phyloP scores from a whole-genome alignment of 257 asterid genomes.

The Solanum bulbocastanum region DNA sequence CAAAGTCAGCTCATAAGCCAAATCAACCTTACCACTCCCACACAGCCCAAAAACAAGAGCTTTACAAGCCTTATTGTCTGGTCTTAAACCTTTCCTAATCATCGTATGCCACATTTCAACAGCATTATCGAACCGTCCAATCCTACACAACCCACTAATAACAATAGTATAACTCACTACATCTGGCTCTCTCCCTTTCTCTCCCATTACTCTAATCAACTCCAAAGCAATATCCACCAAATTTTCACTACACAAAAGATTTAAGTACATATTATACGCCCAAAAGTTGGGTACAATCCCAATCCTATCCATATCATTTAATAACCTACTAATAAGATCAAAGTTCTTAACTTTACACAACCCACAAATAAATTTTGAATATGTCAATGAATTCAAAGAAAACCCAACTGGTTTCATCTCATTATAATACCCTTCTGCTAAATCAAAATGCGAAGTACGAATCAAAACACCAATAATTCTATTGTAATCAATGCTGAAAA shows the following conservation, averaged over 20 bases:
- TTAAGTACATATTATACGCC: constrained; percentile 79
- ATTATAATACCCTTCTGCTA: constrained; percentile 60
- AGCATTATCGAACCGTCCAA: constrained; percentile 49
- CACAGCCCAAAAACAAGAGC: constrained; percentile 81
- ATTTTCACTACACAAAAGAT: constrained; percentile 63
- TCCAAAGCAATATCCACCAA: constrained; percentile 63
- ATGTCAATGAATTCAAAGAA: constrained; percentile 77
- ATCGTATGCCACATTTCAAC: constrained; percentile 62
- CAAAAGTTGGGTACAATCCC: constrained; percentile 69
- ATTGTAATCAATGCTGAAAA: constrained; percentile 79
- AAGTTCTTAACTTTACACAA: constrained; percentile 75
- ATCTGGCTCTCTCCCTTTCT: constrained; percentile 65
- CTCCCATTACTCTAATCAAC: constrained; percentile 53
- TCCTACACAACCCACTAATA: constrained; percentile 52
- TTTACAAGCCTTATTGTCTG: constrained; percentile 74
- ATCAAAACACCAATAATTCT: constrained; percentile 81
- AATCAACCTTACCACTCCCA: constrained; percentile 64
- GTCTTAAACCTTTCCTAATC: constrained; percentile 50
- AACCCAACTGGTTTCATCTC: constrained; percentile 58
- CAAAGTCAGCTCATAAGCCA: constrained; percentile 89
- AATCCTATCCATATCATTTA: constrained; percentile 70
- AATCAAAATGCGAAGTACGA: constrained; percentile 41
- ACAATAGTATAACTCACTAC: constrained; percentile 71
- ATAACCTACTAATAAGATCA: constrained; percentile 58
- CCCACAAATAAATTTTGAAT: constrained; percentile 72